These are phyloP conservation scores for Trametes versicolor DNA, from an alignment of 1,284 basidiomycete species.

Conservation along the genomic window DNA sequence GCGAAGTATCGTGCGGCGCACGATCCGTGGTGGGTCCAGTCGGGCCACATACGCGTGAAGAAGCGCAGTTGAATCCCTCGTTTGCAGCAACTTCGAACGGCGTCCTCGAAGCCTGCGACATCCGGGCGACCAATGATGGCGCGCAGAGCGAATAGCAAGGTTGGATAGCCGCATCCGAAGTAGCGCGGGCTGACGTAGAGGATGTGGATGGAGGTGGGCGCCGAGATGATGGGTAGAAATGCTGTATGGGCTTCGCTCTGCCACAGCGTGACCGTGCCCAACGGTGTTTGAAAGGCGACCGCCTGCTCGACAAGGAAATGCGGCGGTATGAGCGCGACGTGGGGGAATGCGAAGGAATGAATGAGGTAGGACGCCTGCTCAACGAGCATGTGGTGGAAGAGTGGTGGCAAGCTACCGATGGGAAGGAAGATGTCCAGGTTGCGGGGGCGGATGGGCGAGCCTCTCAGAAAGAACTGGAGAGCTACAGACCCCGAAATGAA, in stretches of 20 bases:
- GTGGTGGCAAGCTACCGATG: background rate
- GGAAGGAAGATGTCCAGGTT: background rate
- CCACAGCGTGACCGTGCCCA: background rate
- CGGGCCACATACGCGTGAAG: background rate
- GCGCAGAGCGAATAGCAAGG: background rate
- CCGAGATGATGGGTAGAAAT: background rate
- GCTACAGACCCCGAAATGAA: background rate
- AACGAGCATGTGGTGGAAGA: background rate
- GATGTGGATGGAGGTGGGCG: constrained; percentile 1
- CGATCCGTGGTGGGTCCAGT: background rate
- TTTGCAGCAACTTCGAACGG: background rate
- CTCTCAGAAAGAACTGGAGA: background rate
- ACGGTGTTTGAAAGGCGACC: background rate
- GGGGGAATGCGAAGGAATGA: background rate
- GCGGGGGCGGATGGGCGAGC: background rate
- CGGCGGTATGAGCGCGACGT: background rate
- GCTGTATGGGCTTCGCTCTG: background rate
- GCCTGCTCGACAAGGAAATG: background rate
- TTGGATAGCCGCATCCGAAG: background rate
- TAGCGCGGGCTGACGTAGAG: constrained; percentile 2
- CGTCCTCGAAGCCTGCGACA: background rate
- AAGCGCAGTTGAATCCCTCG: background rate
- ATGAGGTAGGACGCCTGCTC: background rate
- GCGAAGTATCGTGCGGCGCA: background rate
- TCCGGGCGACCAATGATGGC: background rate